phyloP scores from a whole-genome alignment of 2,329 filamentous ascomycete species.

The Xylaria sp. region DNA sequence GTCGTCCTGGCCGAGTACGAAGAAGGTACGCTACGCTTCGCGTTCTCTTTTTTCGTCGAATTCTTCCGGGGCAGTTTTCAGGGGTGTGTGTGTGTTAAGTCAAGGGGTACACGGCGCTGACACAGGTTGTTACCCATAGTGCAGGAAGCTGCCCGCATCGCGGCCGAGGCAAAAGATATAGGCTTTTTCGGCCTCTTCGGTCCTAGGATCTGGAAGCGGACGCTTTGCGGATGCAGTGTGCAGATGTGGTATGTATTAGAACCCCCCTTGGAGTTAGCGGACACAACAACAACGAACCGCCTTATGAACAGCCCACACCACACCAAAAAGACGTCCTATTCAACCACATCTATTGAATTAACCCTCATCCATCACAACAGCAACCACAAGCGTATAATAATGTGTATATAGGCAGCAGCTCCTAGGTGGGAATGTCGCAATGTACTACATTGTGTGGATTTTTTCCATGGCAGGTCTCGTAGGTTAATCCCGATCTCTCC shows the following conservation, averaged over 20 bases:
- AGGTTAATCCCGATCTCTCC: background rate
- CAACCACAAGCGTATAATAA: background rate
- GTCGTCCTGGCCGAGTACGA: conserved; percentile 48
- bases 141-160: conserved; percentile 42
- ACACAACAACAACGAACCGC: too few relatives aligned
- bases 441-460: conserved; percentile 65
- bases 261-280: too few relatives aligned
- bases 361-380: too few relatives aligned
- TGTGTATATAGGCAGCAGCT: conserved; percentile 49
- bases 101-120: too few relatives aligned
- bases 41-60: too few relatives aligned
- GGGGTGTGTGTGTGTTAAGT: background rate
- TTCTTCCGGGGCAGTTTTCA: too few relatives aligned
- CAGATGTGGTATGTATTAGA: conserved; percentile 47
- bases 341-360: too few relatives aligned
- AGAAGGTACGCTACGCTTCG: too few relatives aligned
- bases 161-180: conserved; percentile 41
- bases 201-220: conserved; percentile 52
- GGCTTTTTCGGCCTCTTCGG: conserved; percentile 50
- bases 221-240: conserved; percentile 52
- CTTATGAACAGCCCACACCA: too few relatives aligned
- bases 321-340: too few relatives aligned
- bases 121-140: too few relatives aligned
- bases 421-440: conserved; percentile 59
- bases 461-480: conserved; percentile 58